Conservation (phyloP, 1,139 yeast genomes). For the Hansenula sp. region DNA sequence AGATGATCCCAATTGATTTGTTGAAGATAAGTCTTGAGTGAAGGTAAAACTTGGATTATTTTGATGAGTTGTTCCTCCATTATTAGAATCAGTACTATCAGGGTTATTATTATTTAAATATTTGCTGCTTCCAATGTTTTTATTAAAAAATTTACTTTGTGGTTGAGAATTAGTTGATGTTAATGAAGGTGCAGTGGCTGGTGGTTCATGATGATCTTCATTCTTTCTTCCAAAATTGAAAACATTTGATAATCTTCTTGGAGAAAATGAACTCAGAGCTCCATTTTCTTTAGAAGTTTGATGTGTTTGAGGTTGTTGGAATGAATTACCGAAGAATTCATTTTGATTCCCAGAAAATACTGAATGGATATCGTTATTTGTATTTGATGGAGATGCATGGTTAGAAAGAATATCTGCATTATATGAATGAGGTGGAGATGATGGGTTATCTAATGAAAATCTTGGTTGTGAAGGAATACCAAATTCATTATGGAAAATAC, state of each 20-base stretch:
- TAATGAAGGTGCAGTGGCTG: background rate
- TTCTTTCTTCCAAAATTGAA: conserved; percentile 19
- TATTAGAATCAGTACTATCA: background rate
- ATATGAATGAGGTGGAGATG: conserved; percentile 21
- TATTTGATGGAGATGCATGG: conserved; percentile 18
- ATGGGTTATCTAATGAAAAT: conserved; percentile 13
- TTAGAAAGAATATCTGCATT: conserved; percentile 17
- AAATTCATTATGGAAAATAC: conserved; percentile 16
- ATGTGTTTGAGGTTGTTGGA: background rate
- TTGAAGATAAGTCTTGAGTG: background rate
- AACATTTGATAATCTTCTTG: conserved; percentile 23
- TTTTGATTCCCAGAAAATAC: background rate
- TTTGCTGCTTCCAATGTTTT: background rate
- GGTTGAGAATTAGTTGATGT: conserved; percentile 1
- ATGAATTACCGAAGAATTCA: background rate
- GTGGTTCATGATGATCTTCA: background rate
- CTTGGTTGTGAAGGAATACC: conserved; percentile 11
- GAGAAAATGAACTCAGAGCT: conserved; percentile 17
- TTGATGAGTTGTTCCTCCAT: background rate
- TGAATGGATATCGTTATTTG: conserved; percentile 12
- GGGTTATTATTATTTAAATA: too few relatives aligned
- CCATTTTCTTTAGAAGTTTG: background rate
- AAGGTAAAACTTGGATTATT: conserved; percentile 1
- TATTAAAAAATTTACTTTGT: conserved; percentile 11
- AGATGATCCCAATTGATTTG: background rate